Base-by-base conservation (phyloP, 2,329 filamentous ascomycete species). In the Davidsoniella australis region DNA sequence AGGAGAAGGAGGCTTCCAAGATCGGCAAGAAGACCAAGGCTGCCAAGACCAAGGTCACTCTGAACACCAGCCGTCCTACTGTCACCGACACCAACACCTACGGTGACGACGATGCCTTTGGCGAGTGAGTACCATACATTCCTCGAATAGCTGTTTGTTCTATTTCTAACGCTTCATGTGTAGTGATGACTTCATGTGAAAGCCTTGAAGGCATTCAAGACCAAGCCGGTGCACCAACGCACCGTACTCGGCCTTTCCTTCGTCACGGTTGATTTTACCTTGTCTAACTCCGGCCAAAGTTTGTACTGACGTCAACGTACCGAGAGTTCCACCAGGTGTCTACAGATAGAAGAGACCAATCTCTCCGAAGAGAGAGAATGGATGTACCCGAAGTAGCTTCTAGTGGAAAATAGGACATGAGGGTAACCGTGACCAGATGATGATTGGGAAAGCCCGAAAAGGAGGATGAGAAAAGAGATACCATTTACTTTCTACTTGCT, bases 21-120 rank as follows among this genome's bases (percentile, higher is more conserved):
- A 80, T 85, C 49, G 85, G 82, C 60, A 98, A 96, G 83, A 98
- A 96, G 78, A 79, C 73, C 58, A 96, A 96, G 76, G 88, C 88
- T 4, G 83, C 85, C 54, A 96, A 96, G 78, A 94, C 83, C 38
- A 98, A 98, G 78, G 78, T 84, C 16, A 81, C 78, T 5, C 70
- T 96, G 45, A 82, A 84, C 49, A 78, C 83, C 52, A 68, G 66
- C 60, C 68, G 81, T 61, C 65, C 71, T 58, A 72, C 72, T 55
- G 66, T 67, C 45, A 72, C 78, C 14, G 89, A 96, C 64, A 78
- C 76, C n/a, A 76, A 73, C 50, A 70, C 77, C 44, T 94, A 96
- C 60, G 29, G 29, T 33, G 84, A 85, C 26, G 82, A 87, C 49
- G 50, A 52, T 29, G 70, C 63, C 53, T 85, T 85, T 61, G 89